phyloP scores from a whole-genome alignment of 2,329 filamentous ascomycete genomes.

The Aspergillus floridensis region DNA sequence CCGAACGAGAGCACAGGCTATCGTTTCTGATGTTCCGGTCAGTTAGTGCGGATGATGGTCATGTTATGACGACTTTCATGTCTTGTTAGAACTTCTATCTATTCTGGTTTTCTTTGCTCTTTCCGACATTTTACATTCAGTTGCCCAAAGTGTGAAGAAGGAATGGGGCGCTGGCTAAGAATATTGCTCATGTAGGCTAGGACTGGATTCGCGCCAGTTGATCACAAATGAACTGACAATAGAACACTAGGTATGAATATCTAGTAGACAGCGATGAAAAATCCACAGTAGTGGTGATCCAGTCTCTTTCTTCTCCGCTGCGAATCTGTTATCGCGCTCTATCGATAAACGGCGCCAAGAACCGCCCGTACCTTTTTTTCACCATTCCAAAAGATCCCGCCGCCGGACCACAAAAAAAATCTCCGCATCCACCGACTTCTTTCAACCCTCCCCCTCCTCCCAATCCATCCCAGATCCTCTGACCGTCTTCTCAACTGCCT shows the following conservation, averaged over 20 bases:
- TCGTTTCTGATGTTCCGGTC: not conserved
- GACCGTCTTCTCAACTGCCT: slow-evolving; percentile 26
- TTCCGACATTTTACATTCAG: not conserved
- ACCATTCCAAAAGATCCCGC: slow-evolving; percentile 20
- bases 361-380: slow-evolving; percentile 33
- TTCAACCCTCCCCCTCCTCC: slow-evolving; percentile 24
- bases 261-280: no score
- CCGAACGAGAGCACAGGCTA: not conserved
- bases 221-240: no score
- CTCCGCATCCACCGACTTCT: slow-evolving; percentile 27
- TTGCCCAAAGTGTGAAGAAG: not conserved
- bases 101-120: slow-evolving; percentile 3
- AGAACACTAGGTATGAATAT: no score
- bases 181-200: no score
- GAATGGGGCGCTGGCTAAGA: not conserved
- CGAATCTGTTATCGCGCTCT: slow-evolving; percentile 13
- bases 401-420: slow-evolving; percentile 26
- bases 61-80: slow-evolving; percentile 22
- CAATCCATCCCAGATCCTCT: slow-evolving; percentile 14
- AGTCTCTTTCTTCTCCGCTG: not conserved
- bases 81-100: slow-evolving; percentile 21
- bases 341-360: slow-evolving; percentile 23
- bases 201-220: no score
- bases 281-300: no score
- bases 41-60: slow-evolving; percentile 7